Base-by-base conservation (phyloP, 1,139 yeast genomes). In the Debaryomyces robertsiae region DNA sequence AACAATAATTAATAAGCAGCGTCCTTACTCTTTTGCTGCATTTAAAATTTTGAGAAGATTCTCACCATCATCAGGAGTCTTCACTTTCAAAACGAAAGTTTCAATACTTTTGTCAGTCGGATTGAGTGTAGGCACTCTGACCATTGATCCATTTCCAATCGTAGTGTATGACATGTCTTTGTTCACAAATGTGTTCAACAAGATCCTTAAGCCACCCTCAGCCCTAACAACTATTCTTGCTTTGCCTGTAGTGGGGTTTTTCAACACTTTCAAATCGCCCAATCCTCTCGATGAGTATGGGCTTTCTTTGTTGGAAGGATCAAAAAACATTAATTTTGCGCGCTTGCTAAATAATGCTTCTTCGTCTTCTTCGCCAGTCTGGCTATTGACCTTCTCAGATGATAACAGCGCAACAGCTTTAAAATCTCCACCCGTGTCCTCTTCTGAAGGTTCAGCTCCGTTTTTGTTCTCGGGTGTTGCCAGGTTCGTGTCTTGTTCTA, bases 341-440 rank as follows among this genome's bases (percentile, higher is more conserved):
- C 87, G 77, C 55, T 85, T 84, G 28, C 82, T 77, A 53, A 75
- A 86, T 25, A 79, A 58, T 0, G 73, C 60, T 3, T 74, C 79
- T 65, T 93, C 98, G 43, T 80, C 75, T 64, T 91, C 97, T 65
- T 93, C 98, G 15, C 97, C 97, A 3, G 94, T 86, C 22, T 46
- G 46, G 14, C 52, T 47, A 13, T 78, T 77, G 10, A 77, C 66
- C 44, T 73, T 70, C 18, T 77, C 71, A 6, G 47, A 38, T 0
- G 69, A 63, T 39, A 80, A 60, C 38, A 70, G 65, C 3, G 73
- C 77, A 22, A 74, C 64, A 0, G 81, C 77, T 28, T 66, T 64
- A 50, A 78, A 79, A 42, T 73, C 65, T 13, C 74, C 79, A 16
- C 70, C 66, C 6, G 67, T 64, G 44, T 67, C 76, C 41, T 64